Conservation (phyloP, 2,329 filamentous ascomycete species). For the Penicillium sp. region DNA sequence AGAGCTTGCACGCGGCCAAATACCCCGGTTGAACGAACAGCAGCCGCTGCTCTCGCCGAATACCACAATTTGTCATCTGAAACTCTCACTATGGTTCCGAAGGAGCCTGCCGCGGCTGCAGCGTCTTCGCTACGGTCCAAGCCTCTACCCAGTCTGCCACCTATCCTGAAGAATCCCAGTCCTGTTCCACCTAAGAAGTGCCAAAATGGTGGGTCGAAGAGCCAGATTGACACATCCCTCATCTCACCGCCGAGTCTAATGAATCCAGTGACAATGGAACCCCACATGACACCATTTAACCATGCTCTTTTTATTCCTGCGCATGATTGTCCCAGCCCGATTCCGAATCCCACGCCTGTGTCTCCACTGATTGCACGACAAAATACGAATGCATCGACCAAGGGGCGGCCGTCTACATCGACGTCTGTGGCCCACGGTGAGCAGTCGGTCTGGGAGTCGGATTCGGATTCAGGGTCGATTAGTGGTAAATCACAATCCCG, state of each 20-base stretch:
- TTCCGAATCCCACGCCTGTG: conserved; percentile 29
- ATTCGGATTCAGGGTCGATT: conserved; percentile 34
- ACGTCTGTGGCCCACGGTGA: conserved; percentile 31
- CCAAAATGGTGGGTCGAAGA: conserved; percentile 21
- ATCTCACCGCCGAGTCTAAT: conserved; percentile 36
- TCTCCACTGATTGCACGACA: conserved; percentile 30
- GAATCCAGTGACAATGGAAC: conserved; percentile 37
- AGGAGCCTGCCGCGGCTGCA: conserved; percentile 20
- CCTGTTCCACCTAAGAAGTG: conserved; percentile 22
- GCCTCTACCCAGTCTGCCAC: conserved; percentile 29
- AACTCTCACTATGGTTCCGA: conserved; percentile 28
- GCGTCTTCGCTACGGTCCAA: conserved; percentile 29
- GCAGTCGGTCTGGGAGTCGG: conserved; percentile 39
- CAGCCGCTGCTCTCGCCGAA: conserved; percentile 18
- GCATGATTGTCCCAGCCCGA: conserved; percentile 34
- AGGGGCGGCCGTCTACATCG: conserved; percentile 31
- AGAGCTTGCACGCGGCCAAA: conserved; percentile 21
- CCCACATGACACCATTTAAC: conserved; percentile 36
- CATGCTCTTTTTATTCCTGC: conserved; percentile 38
- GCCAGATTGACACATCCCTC: conserved; percentile 35
- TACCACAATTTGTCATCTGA: conserved; percentile 24
- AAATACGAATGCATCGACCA: conserved; percentile 23
- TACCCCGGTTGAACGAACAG: conserved; percentile 19
- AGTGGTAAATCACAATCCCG: conserved; percentile 32
- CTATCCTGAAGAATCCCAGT: conserved; percentile 21